A percentile compares a stretch with the other conserved stretches of the same genome.
Evolutionary conservation across 768 basidiomycete genomes (phyloP).

Genomic region (Aureoboletus auriporus): DNA sequence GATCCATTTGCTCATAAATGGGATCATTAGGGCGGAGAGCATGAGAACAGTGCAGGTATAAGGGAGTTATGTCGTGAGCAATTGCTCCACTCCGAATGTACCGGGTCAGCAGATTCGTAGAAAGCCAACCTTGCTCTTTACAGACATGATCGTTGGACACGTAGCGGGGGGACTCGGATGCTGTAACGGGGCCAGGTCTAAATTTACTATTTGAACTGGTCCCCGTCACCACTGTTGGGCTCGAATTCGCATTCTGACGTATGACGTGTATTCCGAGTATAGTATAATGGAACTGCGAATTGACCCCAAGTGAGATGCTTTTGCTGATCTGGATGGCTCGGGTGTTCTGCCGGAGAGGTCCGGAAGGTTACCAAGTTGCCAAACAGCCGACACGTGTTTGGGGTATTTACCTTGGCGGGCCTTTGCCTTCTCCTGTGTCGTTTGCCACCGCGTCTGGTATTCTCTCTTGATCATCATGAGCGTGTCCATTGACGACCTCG

Average conservation of each 20-base stretch:
- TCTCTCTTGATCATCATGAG: slow-evolving; percentile 33
- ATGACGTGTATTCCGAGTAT: neutral
- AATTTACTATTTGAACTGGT: neutral
- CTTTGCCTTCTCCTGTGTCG: slow-evolving; percentile 12
- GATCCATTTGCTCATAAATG: too few species aligned
- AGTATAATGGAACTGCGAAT: neutral
- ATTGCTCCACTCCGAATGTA: neutral
- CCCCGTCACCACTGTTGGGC: neutral
- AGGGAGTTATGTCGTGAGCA: too few species aligned
- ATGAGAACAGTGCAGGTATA: too few species aligned
- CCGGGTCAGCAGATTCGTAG: neutral
- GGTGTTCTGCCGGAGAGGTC: slow-evolving; percentile 11
- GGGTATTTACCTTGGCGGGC: slow-evolving; percentile 4
- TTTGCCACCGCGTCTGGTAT: neutral
- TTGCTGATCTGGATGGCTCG: neutral
- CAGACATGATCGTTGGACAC: slow-evolving; percentile 1
- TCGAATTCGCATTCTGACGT: too few species aligned
- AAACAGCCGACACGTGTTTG: slow-evolving; percentile 21
- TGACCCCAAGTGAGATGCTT: neutral
- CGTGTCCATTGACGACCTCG: slow-evolving; percentile 48
- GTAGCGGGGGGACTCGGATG: neutral
- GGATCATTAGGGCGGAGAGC: too few species aligned
- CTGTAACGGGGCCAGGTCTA: too few species aligned
- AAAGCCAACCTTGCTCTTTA: slow-evolving; percentile 2
- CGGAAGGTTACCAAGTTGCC: slow-evolving; percentile 1